Evolutionary conservation across 2,329 filamentous ascomycete species (phyloP).

Genomic region (Alternaria consortialis): DNA sequence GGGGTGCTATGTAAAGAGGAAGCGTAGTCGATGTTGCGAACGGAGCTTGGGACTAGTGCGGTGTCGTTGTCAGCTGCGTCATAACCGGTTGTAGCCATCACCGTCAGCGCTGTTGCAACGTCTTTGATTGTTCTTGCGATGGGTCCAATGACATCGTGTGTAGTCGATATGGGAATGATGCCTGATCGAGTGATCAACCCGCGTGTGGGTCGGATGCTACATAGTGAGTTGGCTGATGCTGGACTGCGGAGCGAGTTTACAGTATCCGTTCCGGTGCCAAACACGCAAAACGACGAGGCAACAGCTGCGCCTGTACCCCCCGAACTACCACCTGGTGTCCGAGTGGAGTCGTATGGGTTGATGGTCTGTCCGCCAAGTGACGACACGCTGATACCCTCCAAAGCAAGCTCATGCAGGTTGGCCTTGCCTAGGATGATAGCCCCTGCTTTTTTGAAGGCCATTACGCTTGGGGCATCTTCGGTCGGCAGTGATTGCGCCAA

Average conservation of each 20-base stretch:
- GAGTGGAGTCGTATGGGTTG: conserved; percentile 70
- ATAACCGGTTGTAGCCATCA: conserved; percentile 63
- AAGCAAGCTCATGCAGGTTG: conserved; percentile 69
- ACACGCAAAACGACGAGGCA: conserved; percentile 65
- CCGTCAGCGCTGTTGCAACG: conserved; percentile 60
- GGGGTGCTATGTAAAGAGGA: conserved; percentile 46
- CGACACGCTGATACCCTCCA: conserved; percentile 70
- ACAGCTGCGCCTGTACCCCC: conserved; percentile 70
- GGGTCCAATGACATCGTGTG: conserved; percentile 65
- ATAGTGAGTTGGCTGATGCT: conserved; percentile 68
- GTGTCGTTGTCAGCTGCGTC: conserved; percentile 64
- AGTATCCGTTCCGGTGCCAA: conserved; percentile 68
- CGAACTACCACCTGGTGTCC: conserved; percentile 72
- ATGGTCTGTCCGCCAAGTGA: conserved; percentile 70
- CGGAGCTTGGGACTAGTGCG: conserved; percentile 55
- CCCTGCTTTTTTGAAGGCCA: conserved; percentile 59
- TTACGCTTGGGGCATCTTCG: conserved; percentile 61
- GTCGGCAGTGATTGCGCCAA: conserved; percentile 59
- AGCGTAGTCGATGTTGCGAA: conserved; percentile 59
- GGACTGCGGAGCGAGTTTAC: conserved; percentile 69
- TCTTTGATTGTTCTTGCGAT: conserved; percentile 63
- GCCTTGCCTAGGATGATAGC: conserved; percentile 66
- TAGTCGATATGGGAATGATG: conserved; percentile 65
- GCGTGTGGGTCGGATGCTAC: conserved; percentile 66
- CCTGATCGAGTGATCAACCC: conserved; percentile 62